Evolutionary conservation across 176 grass and related monocot genomes (phyloP).

Genomic region (Phoenix dactylifera): DNA sequence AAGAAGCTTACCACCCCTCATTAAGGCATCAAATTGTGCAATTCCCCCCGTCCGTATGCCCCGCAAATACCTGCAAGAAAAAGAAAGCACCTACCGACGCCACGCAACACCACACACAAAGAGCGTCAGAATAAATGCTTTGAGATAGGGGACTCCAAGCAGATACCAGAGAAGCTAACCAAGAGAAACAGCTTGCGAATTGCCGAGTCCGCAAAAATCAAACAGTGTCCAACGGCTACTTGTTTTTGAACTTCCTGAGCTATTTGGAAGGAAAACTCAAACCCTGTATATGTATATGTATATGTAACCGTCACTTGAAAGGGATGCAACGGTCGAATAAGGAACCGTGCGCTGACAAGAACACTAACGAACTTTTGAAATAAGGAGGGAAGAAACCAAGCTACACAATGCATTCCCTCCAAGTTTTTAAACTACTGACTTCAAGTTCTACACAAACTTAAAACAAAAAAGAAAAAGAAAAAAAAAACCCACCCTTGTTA

Average conservation of each 20-base stretch:
- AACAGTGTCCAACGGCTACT: conserved; percentile 1
- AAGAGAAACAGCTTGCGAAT: too few relatives aligned
- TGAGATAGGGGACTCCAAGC: too few relatives aligned
- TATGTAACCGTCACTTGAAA: conserved; percentile 52
- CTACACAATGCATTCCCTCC: conserved; percentile 46
- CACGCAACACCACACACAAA: too few relatives aligned
- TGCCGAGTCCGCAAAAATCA: not conserved
- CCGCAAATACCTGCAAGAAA: too few relatives aligned
- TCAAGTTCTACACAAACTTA: conserved; percentile 24
- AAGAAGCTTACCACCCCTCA: too few relatives aligned
- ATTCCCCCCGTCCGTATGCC: too few relatives aligned
- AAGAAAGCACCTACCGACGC: too few relatives aligned
- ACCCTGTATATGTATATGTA: not conserved
- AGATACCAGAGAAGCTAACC: not conserved
- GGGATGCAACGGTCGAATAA: conserved; percentile 25
- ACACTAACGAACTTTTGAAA: conserved; percentile 52
- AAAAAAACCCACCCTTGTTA: conserved; percentile 17
- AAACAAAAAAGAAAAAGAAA: not conserved
- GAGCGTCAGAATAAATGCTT: too few relatives aligned
- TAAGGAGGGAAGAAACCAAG: conserved; percentile 31
- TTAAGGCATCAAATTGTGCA: too few relatives aligned
- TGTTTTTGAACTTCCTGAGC: conserved; percentile 5
- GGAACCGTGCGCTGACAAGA: conserved; percentile 12
- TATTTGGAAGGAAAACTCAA: conserved; percentile 5
- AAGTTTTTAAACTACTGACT: conserved; percentile 31